Base-by-base conservation (phyloP, 768 basidiomycete genomes). In the Lyophyllum semitale region DNA sequence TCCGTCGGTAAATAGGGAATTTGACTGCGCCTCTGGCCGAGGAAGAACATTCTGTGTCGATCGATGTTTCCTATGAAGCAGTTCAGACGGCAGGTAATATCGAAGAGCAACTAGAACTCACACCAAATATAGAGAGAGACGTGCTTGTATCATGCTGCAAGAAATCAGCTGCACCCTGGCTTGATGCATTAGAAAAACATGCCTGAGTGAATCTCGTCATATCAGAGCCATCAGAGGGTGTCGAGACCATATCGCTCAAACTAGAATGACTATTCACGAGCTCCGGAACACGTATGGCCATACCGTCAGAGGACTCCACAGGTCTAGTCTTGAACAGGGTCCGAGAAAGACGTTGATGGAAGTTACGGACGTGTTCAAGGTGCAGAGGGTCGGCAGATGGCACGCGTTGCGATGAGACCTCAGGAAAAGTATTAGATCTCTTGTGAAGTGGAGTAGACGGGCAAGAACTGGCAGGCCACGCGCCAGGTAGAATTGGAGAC, bases 401-500 rank as follows among this genome's bases (percentile, higher is more conserved):
- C 22, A 48, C 26, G 30, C 5, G 29, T 13, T 48, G 48, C 3
- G 53, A 35, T 35, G 51, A 47, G 27, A 61, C 52, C 17, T 46
- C 53, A 25, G 64, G 64, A 51, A 64, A 61, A 27, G 64, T 62
- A 38, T 43, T 57, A 57, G 60, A 63, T 46, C 64, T 53, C 45
- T 61, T 54, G 49, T 65, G 60, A 53, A 38, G 29, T 20, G 37
- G 25, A 25, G 23, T 59, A 20, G 51, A 30, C 33, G 40, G 62
- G 60, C 57, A 53, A 32, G 61, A 42, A 8, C 62, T 67, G 53
- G 56, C 29, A 2, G 79, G 78, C 78, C 77, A 80, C 3, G 78
- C 79, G 41, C 78, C 79, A 30, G 80, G 80, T 27, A 79, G 33
- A 17, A 54, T 41, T 51, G 68, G 73, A 54, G 57, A 76, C 52